Evolutionary conservation across 208 protist genomes (phyloP).

Genomic region (Leishmania turanica): DNA sequence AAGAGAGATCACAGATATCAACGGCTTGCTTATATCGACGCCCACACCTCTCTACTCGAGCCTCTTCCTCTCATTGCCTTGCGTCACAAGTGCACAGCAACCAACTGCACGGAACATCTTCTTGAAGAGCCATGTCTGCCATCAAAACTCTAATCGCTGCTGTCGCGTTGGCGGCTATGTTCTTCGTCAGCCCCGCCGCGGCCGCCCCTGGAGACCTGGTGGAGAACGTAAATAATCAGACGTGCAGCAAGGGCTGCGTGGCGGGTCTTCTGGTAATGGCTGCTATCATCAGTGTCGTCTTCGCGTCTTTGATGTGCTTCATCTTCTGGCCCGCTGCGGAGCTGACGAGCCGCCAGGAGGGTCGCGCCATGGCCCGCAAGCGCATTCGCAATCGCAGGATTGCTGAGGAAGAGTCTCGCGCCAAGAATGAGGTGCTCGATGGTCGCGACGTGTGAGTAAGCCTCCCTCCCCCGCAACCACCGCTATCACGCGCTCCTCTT

Average conservation of each 20-base stretch:
- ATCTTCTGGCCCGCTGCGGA: constrained; percentile 48
- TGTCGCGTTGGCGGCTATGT: constrained; percentile 15
- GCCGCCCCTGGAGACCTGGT: constrained; percentile 16
- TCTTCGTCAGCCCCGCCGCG: constrained; percentile 7
- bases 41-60: background rate
- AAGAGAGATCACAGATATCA: background rate
- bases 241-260: constrained; percentile 56
- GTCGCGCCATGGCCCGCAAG: constrained; percentile 46
- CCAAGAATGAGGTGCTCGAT: constrained; percentile 26
- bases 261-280: constrained; percentile 55
- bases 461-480: background rate
- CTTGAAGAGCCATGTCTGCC: background rate
- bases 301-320: constrained; percentile 45
- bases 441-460: background rate
- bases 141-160: constrained; percentile 9
- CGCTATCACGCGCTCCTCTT: too few relatives aligned
- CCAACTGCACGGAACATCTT: background rate
- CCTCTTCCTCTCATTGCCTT: background rate
- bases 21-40: background rate
- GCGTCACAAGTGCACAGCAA: background rate
- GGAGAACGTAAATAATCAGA: constrained; percentile 27
- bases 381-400: constrained; percentile 43
- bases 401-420: constrained; percentile 38
- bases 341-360: constrained; percentile 45
- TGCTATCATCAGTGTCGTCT: constrained; percentile 31